Conservation (phyloP, 331 rosid genomes). For the Pyracantha coccinea region DNA sequence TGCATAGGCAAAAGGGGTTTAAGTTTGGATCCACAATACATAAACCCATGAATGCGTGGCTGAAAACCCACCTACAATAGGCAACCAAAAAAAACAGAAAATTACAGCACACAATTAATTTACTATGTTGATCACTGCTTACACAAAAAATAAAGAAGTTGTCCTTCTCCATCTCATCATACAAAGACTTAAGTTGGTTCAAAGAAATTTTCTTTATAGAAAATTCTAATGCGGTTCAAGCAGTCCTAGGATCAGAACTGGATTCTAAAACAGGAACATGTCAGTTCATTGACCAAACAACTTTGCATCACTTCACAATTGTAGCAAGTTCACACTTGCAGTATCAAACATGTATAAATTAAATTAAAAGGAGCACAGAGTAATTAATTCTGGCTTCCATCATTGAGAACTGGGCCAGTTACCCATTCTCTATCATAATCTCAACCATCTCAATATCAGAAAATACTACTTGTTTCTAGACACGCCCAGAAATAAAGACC, state of each 20-base stretch:
- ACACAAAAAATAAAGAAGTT: neutral
- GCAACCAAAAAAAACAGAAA: neutral
- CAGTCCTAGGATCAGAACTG: neutral
- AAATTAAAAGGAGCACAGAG: neutral
- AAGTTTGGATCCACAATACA: neutral
- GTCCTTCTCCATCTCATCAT: neutral
- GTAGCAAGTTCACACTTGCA: neutral
- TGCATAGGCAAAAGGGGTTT: neutral
- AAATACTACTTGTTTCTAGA: constrained; percentile 5
- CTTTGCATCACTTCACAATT: neutral
- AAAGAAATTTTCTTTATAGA: neutral
- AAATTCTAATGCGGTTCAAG: neutral
- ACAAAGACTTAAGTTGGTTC: neutral
- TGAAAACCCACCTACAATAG: neutral
- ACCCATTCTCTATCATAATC: neutral
- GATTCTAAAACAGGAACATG: neutral
- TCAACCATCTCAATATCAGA: neutral
- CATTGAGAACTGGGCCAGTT: neutral
- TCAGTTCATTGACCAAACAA: neutral
- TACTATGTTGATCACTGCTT: neutral
- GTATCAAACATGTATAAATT: neutral
- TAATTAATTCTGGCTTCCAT: neutral
- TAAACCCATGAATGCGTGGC: neutral
- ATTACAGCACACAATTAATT: neutral
- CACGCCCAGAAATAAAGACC: neutral